Evolutionary conservation across 1,284 basidiomycete genomes (phyloP).

Genomic region (Clitocybe nebularis): DNA sequence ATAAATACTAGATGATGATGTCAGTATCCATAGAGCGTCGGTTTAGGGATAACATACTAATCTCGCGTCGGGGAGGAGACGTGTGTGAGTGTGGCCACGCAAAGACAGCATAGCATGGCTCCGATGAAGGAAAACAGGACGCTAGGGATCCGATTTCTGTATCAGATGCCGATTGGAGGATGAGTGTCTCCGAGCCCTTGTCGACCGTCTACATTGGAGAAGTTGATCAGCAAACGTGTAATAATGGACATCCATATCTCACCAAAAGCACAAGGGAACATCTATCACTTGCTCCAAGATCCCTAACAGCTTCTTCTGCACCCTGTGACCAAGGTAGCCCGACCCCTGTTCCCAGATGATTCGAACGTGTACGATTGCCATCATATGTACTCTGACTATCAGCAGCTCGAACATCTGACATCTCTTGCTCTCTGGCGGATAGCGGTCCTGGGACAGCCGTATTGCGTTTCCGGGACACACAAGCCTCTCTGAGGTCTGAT

Average conservation of each 20-base stretch:
- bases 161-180: constrained; percentile 37
- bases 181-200: constrained; percentile 50
- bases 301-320: constrained; percentile 59
- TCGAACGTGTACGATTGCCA: constrained; percentile 52
- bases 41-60: constrained; percentile 39
- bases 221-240: neutral
- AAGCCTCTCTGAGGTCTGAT: constrained; percentile 64
- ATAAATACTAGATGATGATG: constrained; percentile 62
- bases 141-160: constrained; percentile 41
- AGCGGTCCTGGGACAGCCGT: constrained; percentile 75
- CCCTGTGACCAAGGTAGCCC: constrained; percentile 64
- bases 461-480: constrained; percentile 73
- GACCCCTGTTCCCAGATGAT: constrained; percentile 53
- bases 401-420: constrained; percentile 70
- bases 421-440: constrained; percentile 76
- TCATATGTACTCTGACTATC: constrained; percentile 57
- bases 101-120: constrained; percentile 71
- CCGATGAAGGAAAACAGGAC: constrained; percentile 46
- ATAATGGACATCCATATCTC: too few relatives aligned
- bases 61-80: constrained; percentile 43
- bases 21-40: neutral
- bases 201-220: constrained; percentile 39
- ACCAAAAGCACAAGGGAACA: constrained; percentile 65
- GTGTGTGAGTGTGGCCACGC: constrained; percentile 55
- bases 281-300: constrained; percentile 46